phyloP scores from a whole-genome alignment of 163 green algal genomes.

The Chlamydomonas reinhardtii region DNA sequence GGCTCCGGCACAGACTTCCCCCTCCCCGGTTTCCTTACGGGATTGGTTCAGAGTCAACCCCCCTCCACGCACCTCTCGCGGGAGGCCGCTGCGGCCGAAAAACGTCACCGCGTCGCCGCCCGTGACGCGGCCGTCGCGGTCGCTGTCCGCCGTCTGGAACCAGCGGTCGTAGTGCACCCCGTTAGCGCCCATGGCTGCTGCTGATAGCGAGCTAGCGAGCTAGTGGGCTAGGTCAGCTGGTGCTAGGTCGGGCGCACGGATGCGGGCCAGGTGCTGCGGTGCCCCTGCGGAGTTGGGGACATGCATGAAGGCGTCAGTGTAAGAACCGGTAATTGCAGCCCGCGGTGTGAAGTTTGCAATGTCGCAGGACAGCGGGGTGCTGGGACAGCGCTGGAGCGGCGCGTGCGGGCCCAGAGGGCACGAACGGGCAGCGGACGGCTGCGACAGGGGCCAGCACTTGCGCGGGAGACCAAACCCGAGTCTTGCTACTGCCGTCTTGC shows the following conservation, averaged over 20 bases:
- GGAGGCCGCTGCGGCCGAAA: conserved; percentile 87
- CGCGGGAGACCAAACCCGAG: too few relatives aligned
- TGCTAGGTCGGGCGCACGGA: too few relatives aligned
- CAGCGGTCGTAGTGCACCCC: conserved; percentile 60
- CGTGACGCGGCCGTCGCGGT: conserved; percentile 72
- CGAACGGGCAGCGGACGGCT: not conserved
- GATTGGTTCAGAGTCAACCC: too few relatives aligned
- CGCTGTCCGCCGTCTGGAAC: conserved; percentile 69
- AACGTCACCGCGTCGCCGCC: conserved; percentile 88
- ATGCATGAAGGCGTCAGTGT: not conserved
- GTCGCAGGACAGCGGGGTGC: not conserved
- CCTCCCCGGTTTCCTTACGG: too few relatives aligned
- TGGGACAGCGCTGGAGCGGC: not conserved
- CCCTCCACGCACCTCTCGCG: conserved; percentile 79
- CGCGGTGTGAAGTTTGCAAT: too few relatives aligned
- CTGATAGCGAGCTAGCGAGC: not conserved
- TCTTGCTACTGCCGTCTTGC: too few relatives aligned
- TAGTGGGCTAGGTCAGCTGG: too few relatives aligned
- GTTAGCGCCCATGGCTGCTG: conserved; percentile 34
- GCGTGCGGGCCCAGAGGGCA: not conserved
- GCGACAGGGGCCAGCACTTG: too few relatives aligned
- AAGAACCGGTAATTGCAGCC: too few relatives aligned
- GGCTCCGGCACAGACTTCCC: too few relatives aligned
- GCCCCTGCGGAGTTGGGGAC: too few relatives aligned
- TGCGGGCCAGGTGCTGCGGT: too few relatives aligned